Evolutionary conservation across 2,329 filamentous ascomycete species (phyloP).

Genomic region (Ascomycota sp.): DNA sequence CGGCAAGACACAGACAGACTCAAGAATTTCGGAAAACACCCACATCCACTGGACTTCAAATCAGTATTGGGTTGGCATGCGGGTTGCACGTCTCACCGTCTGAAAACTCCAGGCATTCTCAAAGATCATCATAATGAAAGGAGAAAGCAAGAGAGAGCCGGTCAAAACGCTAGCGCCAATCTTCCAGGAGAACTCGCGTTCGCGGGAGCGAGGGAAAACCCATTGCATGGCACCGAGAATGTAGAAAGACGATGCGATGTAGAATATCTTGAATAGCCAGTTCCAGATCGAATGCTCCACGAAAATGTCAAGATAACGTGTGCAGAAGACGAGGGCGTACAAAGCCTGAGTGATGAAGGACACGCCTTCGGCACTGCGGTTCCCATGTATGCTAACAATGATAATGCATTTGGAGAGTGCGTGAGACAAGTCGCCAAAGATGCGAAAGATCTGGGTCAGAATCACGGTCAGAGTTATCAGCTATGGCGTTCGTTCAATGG

Average conservation of each 20-base stretch:
- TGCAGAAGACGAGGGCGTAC: conserved; percentile 69
- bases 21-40: conserved; percentile 79
- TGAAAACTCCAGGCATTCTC: conserved; percentile 27
- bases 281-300: conserved; percentile 40
- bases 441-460: conserved; percentile 40
- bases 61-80: conserved; percentile 2
- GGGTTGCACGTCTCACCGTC: conserved; percentile 18
- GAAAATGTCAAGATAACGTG: conserved; percentile 75
- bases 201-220: conserved; percentile 68
- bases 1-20: conserved; percentile 76
- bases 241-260: conserved; percentile 66
- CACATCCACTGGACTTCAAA: conserved; percentile 44
- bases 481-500: background rate
- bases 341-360: conserved; percentile 81
- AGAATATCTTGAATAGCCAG: conserved; percentile 72
- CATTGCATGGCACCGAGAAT: conserved; percentile 77
- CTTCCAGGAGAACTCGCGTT: conserved; percentile 87
- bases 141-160: conserved; percentile 46
- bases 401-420: conserved; percentile 74
- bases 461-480: background rate
- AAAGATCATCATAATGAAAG: conserved; percentile 53
- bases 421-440: conserved; percentile 70
- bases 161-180: conserved; percentile 50
- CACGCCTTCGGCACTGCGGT: conserved; percentile 74
- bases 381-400: conserved; percentile 76